Conservation (phyloP, 2,329 filamentous ascomycete species). For the Epichloe sp. region DNA sequence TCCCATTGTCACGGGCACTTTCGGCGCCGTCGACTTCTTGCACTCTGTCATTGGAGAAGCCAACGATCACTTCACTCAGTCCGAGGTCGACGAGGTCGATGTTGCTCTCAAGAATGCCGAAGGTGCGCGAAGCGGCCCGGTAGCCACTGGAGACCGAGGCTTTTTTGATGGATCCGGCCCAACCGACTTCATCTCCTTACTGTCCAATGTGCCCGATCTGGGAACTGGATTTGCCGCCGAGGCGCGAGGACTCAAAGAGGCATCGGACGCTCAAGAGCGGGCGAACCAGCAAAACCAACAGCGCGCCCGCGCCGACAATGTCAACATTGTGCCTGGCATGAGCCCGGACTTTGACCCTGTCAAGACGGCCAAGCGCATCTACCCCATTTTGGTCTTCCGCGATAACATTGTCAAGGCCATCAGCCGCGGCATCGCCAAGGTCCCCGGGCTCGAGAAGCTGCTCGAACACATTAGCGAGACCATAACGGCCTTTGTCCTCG, state of each 20-base stretch:
- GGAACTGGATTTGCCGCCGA: constrained; percentile 54
- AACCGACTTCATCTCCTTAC: constrained; percentile 54
- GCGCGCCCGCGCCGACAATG: constrained; percentile 27
- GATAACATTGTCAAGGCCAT: constrained; percentile 88
- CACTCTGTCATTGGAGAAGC: constrained; percentile 69
- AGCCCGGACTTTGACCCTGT: constrained; percentile 63
- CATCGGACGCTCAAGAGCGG: constrained; percentile 50
- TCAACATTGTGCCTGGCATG: constrained; percentile 58
- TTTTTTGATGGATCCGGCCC: constrained; percentile 28
- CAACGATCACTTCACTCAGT: constrained; percentile 73
- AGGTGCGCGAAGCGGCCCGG: constrained; percentile 26
- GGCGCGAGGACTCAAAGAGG: constrained; percentile 47
- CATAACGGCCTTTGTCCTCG: constrained; percentile 81
- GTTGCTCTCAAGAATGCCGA: constrained; percentile 58
- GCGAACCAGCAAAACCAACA: constrained; percentile 37
- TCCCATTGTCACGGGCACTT: constrained; percentile 59
- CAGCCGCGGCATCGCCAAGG: constrained; percentile 73
- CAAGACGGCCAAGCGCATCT: constrained; percentile 69
- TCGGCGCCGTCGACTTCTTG: constrained; percentile 73
- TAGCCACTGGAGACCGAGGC: constrained; percentile 24
- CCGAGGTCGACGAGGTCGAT: constrained; percentile 72
- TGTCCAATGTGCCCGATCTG: constrained; percentile 62
- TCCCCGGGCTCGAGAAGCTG: constrained; percentile 80
- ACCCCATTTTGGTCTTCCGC: constrained; percentile 85
- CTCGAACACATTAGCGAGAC: constrained; percentile 91